Evolutionary conservation across 208 protist genomes (phyloP), one percentile per base, ranked within the genome.

Genomic region (Trypanosoma brucei): DNA sequence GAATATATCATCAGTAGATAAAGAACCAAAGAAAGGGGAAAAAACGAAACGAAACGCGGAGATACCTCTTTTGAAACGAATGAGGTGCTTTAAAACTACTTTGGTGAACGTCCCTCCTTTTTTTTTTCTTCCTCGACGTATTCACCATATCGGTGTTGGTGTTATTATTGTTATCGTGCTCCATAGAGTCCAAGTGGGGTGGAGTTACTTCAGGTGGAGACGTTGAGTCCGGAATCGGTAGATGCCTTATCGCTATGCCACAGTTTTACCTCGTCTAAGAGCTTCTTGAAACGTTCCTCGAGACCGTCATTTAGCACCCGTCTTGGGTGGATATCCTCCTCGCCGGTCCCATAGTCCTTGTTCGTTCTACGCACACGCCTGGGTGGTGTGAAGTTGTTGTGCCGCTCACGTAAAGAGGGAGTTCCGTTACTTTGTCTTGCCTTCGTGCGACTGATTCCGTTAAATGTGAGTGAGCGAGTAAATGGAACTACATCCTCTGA

Each of bases 11-110:
- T 35, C 46, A 62, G 50, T 55, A 50, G 52, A 55, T 68, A 52
- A 49, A 66, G 59, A 66, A 66, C 66, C 62, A 66, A 66, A 44
- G 13, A 14, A 71, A 8, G 6, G 2, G 38, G 53, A 62, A 53
- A 53, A 8, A 48, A 48, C 44, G 44, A 48, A 48, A 48, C 44
- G 14, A 14, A 48, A 48, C 44, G 44, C 44, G 14, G 14, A 48
- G 44, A 48, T 48, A 14, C 22, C 22, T 22, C 22, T 22, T 22
- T 22, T 8, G 44, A 48, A 48, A 48, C 44, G 44, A 14, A 22
- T 22, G 22, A 22, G 22, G 22, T 22, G 22, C 22, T 22, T 22
- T 22, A 22, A 22, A 22, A 22, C 22, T 22, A 22, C 22, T 22
- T 22, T 22, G 22, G 22, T 22, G 22, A 22, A 22, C 22, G 22